Percentiles rank a stretch among this genome's conserved stretches.
phyloP scores from a whole-genome alignment of 73 alveolate genomes.

The Tetrahymena borealis region DNA sequence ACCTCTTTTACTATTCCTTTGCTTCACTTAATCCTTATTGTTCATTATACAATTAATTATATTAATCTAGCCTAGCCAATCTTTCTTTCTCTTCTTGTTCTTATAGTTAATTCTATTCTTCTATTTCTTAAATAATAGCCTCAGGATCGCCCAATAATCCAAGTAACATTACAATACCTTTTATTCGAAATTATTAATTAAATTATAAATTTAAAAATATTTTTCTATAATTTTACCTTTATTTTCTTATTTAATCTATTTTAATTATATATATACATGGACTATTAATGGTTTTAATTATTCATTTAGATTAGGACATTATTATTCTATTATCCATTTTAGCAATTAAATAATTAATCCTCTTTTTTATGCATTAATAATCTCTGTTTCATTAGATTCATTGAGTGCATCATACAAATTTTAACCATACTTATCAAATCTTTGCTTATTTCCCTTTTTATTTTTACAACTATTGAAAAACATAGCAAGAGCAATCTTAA shows the following conservation, averaged over 20 bases:
- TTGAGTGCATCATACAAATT: background rate
- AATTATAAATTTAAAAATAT: background rate
- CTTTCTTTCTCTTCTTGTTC: slow-evolving; percentile 5
- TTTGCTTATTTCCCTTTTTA: background rate
- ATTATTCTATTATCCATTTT: slow-evolving; percentile 22
- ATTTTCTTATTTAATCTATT: slow-evolving; percentile 1
- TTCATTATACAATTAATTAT: background rate
- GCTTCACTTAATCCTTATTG: background rate
- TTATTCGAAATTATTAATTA: background rate
- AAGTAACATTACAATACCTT: slow-evolving; percentile 16
- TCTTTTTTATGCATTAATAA: slow-evolving; percentile 32
- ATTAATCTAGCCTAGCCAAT: slow-evolving; percentile 5
- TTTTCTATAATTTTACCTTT: background rate
- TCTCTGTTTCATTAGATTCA: slow-evolving; percentile 25
- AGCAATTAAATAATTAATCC: slow-evolving; percentile 21
- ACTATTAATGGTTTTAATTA: slow-evolving; percentile 30
- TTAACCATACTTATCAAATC: slow-evolving; percentile 10
- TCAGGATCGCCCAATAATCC: slow-evolving; percentile 38
- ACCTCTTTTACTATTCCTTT: background rate
- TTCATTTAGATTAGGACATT: slow-evolving; percentile 24
- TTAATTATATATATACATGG: slow-evolving; percentile 28
- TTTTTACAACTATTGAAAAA: slow-evolving; percentile 28
- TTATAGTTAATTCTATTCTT: slow-evolving; percentile 14
- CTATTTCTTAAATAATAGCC: slow-evolving; percentile 16
- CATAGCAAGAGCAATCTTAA: slow-evolving; percentile 17